Base-by-base conservation (phyloP, 2,329 filamentous ascomycete genomes). In the Cladosporium sp. region DNA sequence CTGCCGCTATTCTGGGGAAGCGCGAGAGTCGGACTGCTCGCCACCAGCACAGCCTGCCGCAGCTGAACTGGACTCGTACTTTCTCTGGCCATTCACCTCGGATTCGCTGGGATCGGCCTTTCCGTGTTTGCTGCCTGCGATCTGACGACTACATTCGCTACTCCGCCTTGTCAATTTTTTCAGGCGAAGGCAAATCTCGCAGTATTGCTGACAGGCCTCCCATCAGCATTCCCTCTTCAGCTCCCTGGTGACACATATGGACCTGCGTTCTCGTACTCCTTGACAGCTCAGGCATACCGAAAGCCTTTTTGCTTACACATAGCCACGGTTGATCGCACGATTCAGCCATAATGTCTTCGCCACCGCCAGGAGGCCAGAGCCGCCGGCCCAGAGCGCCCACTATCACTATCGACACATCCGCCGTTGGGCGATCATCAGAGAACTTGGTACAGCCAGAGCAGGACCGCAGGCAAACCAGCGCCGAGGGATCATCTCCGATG, bases 381-480 rank as follows among this genome's bases (percentile, higher is more conserved):
- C 50, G 50, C 35, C 43, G 64, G 34, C 57, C 61, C 38, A 64
- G 75, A 51, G 75, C 75, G 54, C 75, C 75, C 33, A 77, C 75
- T 49, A 78, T 78, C 55, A 78, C 75, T 51, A 77, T 78, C 56
- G 74, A 77, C 64, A 77, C 75, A 6, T 77, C 74, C 56, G 73
- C 74, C 54, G 73, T 75, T 49, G 40, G 67, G 66, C 43, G 58
- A 54, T 50, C 46, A 35, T 50, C 46, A 9, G 49, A 56, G 43
- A 59, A 56, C 32, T 16, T 52, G 34, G 50, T 46, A 9, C 43
- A 45, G 28, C 34, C 44, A 10, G 51, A 53, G 40, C 44, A 43
- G 16, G 51, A 48, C 14, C 38, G 32, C 18, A 35, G 10, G 28
- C n/a, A 9, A 14, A 19, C 54, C 35, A 58, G 60, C 9, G 56